Percentiles rank a stretch among this genome's conserved stretches.
These are phyloP conservation scores for Lactarius tabidus DNA, from an alignment of 768 basidiomycete genomes.

Conservation along the genomic window DNA sequence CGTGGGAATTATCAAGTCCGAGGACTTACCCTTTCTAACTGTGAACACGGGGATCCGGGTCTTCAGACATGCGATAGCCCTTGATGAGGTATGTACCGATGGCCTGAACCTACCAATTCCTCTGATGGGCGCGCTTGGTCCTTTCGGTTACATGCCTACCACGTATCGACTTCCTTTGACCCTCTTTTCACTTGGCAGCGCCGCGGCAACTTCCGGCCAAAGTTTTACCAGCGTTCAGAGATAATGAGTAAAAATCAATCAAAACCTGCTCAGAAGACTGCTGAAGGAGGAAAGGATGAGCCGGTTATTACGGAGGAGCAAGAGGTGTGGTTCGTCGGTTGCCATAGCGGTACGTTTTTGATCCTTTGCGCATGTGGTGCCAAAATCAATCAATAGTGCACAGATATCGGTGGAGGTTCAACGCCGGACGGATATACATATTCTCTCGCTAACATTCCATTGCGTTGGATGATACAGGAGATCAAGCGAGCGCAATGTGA, in stretches of 20 bases:
- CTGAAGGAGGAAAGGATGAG: slow-evolving; percentile 1
- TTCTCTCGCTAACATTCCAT: slow-evolving; percentile 20
- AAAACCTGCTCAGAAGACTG: no score
- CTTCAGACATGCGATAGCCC: slow-evolving; percentile 72
- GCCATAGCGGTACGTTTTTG: slow-evolving; percentile 20
- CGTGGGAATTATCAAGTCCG: slow-evolving; percentile 58
- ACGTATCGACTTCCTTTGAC: no score
- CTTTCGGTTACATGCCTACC: no score
- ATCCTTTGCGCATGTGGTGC: not conserved
- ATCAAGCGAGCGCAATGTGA: slow-evolving; percentile 5
- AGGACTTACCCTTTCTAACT: slow-evolving; percentile 62
- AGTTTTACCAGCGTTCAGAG: slow-evolving; percentile 51
- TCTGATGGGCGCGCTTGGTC: not conserved
- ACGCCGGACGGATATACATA: not conserved
- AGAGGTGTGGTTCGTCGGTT: slow-evolving; percentile 26
- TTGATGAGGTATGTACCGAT: no score
- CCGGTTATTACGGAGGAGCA: slow-evolving; percentile 7
- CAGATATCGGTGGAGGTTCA: slow-evolving; percentile 24
- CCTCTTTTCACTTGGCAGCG: slow-evolving; percentile 37
- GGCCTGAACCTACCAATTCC: not conserved
- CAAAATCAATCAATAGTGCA: not conserved
- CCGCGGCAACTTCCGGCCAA: slow-evolving; percentile 63
- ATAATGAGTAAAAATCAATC: no score
- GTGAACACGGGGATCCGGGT: slow-evolving; percentile 61
- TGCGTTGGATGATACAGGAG: slow-evolving; percentile 27